Evolutionary conservation across 768 basidiomycete genomes (phyloP).

Genomic region (Boletales sp.): DNA sequence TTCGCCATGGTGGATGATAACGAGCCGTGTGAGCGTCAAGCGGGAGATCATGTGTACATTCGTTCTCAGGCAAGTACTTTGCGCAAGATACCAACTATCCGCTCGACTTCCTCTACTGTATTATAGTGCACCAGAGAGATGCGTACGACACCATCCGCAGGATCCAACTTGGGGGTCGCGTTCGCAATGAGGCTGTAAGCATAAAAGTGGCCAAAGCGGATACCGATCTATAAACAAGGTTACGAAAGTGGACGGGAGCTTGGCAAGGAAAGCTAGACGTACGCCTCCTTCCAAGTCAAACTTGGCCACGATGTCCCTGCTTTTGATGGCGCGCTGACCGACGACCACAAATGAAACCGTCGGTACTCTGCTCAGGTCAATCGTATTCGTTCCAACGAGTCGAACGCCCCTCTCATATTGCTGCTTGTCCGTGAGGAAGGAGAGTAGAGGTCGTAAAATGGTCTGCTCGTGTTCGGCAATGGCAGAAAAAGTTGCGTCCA

Average conservation of each 20-base stretch:
- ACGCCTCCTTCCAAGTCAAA: conserved; percentile 67
- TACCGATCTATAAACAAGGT: conserved; percentile 53
- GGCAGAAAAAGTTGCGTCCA: conserved; percentile 51
- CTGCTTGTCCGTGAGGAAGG: conserved; percentile 47
- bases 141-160: conserved; percentile 65
- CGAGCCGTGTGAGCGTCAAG: not conserved
- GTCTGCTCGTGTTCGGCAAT: conserved; percentile 61
- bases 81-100: conserved; percentile 53
- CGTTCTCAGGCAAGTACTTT: conserved; percentile 38
- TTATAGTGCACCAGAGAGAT: conserved; percentile 81
- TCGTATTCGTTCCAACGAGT: conserved; percentile 58
- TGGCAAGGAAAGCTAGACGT: conserved; percentile 26
- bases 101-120: conserved; percentile 64
- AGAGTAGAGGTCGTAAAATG: conserved; percentile 52
- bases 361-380: conserved; percentile 48
- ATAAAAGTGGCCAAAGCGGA: conserved; percentile 78
- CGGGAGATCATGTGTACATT: too few species aligned
- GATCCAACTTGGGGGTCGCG: conserved; percentile 54
- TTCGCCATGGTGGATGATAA: conserved; percentile 9
- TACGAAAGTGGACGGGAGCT: not conserved
- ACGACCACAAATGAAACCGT: conserved; percentile 72
- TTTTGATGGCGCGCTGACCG: conserved; percentile 52
- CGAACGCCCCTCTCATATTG: conserved; percentile 58
- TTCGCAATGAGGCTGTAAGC: conserved; percentile 59
- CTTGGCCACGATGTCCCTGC: conserved; percentile 57